Evolutionary conservation across 305 asterid species (phyloP).

Genomic region (Nicotiana rustica): DNA sequence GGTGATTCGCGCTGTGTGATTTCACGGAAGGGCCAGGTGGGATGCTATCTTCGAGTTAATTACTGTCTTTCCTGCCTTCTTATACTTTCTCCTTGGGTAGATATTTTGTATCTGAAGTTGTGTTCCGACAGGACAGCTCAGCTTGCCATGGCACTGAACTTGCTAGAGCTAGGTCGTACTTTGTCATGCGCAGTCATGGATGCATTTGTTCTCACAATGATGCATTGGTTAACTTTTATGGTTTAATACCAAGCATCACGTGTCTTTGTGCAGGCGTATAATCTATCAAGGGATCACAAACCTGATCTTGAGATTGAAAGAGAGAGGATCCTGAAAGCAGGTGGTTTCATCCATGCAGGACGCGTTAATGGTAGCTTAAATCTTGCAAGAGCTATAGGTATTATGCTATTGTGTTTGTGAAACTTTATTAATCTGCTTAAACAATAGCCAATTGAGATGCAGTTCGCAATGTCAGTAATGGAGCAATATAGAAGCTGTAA

Average conservation of each 20-base stretch:
- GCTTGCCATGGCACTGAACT: slow-evolving; percentile 30
- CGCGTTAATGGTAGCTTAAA: slow-evolving; percentile 96
- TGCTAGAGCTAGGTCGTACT: slow-evolving; percentile 20
- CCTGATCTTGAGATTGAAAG: slow-evolving; percentile 93
- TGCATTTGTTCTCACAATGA: background rate
- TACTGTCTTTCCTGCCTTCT: slow-evolving; percentile 1
- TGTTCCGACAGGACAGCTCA: background rate
- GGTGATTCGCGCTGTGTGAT: slow-evolving; percentile 99
- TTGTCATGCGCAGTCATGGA: slow-evolving; percentile 1
- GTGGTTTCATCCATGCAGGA: slow-evolving; percentile 94
- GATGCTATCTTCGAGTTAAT: slow-evolving; percentile 27
- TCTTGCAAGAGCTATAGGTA: slow-evolving; percentile 98
- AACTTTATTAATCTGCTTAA: slow-evolving; percentile 21
- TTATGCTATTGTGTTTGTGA: slow-evolving; percentile 30
- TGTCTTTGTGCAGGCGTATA: slow-evolving; percentile 69
- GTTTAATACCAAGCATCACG: slow-evolving; percentile 7
- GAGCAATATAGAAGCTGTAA: background rate
- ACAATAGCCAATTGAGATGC: background rate
- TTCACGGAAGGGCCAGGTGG: slow-evolving; percentile 97
- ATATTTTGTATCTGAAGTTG: slow-evolving; percentile 10
- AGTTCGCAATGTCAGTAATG: slow-evolving; percentile 20
- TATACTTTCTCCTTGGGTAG: slow-evolving; percentile 18
- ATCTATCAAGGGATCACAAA: slow-evolving; percentile 95
- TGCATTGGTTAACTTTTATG: background rate
- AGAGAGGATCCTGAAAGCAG: slow-evolving; percentile 89